A percentile compares a stretch with the other conserved stretches of the same genome.
Evolutionary conservation across 108 stramenopile species (phyloP).

Genomic region (Cyclotella baltica): DNA sequence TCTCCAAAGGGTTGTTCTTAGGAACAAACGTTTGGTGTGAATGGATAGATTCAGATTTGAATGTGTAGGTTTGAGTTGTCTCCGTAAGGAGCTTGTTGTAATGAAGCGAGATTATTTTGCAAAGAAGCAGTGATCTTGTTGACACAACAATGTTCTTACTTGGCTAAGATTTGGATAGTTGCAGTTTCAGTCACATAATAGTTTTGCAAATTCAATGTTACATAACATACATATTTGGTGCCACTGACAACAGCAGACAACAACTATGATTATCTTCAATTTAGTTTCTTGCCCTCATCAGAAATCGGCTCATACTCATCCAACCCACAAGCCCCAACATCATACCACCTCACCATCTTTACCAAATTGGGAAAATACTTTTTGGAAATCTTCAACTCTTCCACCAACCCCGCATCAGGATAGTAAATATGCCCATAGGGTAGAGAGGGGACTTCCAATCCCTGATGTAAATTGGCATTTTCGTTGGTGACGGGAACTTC

Average conservation of each 20-base stretch:
- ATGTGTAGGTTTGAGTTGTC: not conserved
- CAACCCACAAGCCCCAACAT: conserved; percentile 29
- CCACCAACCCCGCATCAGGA: conserved; percentile 70
- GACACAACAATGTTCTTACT: not conserved
- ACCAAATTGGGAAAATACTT: conserved; percentile 51
- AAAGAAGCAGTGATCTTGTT: not conserved
- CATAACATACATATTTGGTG: too few species aligned
- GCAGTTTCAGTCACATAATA: too few species aligned
- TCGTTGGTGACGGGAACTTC: conserved; percentile 77
- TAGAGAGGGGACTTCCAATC: conserved; percentile 62
- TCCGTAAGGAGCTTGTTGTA: not conserved
- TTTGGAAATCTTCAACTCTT: conserved; percentile 65
- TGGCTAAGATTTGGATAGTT: too few species aligned
- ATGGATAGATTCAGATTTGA: not conserved
- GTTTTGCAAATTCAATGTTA: too few species aligned
- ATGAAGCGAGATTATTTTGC: not conserved
- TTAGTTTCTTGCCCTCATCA: not conserved
- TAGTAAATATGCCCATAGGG: conserved; percentile 78
- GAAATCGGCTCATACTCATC: conserved; percentile 23
- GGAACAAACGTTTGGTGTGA: not conserved
- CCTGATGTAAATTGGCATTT: conserved; percentile 78
- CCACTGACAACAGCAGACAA: too few species aligned
- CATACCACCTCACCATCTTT: conserved; percentile 49
- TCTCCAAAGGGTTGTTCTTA: conserved; percentile 3
- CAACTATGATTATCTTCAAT: not conserved